Evolutionary conservation across 768 basidiomycete genomes (phyloP), one percentile per base, ranked within the genome.

Genomic region (Ephemerocybe angulata): DNA sequence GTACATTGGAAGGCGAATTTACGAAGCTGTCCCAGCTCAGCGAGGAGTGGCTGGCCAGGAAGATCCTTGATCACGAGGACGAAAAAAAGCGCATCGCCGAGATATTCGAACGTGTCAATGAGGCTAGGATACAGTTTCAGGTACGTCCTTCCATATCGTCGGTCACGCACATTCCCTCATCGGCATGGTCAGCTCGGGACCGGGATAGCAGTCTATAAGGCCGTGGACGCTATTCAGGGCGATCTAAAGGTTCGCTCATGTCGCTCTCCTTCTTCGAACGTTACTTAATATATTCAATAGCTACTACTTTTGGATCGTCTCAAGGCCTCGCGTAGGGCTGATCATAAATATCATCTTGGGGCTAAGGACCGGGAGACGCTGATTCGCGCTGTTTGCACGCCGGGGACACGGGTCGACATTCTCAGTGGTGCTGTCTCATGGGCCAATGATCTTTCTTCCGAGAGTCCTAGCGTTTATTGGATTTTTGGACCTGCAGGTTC

Each of bases 401-500:
- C 53, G 7, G 63, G 61, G 58, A 69, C 67, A 3, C 63, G 67
- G 21, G 63, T 64, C 38, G 2, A 46, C 12, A 65, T 68, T n/a
- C 51, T 66, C 17, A 19, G 58, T 11, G 43, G 60, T 1, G 63
- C 67, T 12, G 40, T 27, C 5, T 19, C 51, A 17, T 70, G 67
- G 69, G 67, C 62, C 11, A 56, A 62, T 5, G 49, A 65, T 30
- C 47, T 44, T 19, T 60, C 62, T 13, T 21, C 42, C 1, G 55
- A 52, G 8, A 58, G 58, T 46, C 58, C 56, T 35, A 57, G 28
- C 6, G 48, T 63, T 42, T 63, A 46, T 44, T 61, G 62, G 62
- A 52, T 63, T 8, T 52, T 47, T 25, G 63, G 63, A 12, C 61
- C 54, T 8, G 63, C 58, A 41, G 60, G 61, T 7, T 58, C 63